Conservation (phyloP, 2,329 filamentous ascomycete species). For the Lizonia empirigonia region DNA sequence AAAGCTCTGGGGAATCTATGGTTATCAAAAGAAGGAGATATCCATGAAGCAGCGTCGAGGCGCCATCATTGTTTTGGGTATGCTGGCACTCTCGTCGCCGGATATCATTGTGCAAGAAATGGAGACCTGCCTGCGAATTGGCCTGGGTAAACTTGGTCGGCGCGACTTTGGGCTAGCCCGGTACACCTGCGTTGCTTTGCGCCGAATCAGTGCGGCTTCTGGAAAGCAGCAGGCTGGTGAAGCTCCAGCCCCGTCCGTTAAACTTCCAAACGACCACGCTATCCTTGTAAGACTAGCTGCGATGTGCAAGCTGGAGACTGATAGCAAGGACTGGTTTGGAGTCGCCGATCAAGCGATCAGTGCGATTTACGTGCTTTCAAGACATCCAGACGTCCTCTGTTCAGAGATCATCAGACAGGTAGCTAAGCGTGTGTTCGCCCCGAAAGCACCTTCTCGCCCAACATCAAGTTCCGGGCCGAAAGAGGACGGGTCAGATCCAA, state of each 20-base stretch:
- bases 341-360: constrained; percentile 95
- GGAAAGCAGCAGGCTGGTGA: constrained; percentile 71
- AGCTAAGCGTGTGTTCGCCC: constrained; percentile 78
- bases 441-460: constrained; percentile 52
- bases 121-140: constrained; percentile 90
- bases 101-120: constrained; percentile 95
- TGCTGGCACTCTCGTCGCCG: constrained; percentile 91
- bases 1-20: constrained; percentile 98
- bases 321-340: constrained; percentile 92
- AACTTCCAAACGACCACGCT: constrained; percentile 89
- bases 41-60: constrained; percentile 89
- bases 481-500: constrained; percentile 28
- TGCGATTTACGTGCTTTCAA: constrained; percentile 91
- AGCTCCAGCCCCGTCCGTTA: constrained; percentile 63
- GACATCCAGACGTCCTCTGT: constrained; percentile 91
- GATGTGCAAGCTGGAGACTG: constrained; percentile 82
- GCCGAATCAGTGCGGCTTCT: constrained; percentile 77
- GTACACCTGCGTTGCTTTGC: constrained; percentile 91
- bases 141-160: constrained; percentile 79
- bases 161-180: constrained; percentile 87
- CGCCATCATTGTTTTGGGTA: constrained; percentile 93
- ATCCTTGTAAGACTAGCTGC: constrained; percentile 80
- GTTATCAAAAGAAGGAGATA: constrained; percentile 85
- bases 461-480: constrained; percentile 41
- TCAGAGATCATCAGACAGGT: constrained; percentile 88